Base-by-base conservation (phyloP, 2,329 filamentous ascomycete species). In the Ophiostoma angusticollis region DNA sequence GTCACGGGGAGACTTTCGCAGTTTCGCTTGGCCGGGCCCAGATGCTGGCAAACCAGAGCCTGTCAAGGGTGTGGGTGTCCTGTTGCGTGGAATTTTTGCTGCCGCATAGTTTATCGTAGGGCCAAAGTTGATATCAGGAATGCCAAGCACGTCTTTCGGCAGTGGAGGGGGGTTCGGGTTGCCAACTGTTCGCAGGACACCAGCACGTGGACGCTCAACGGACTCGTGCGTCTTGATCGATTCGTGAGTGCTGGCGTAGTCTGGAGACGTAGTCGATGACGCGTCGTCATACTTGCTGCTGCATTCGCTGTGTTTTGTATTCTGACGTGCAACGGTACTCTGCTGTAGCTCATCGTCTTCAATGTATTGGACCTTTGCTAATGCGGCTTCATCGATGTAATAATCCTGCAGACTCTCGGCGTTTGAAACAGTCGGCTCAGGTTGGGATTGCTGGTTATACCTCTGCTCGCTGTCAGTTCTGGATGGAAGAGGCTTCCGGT, bases 101-200 rank as follows among this genome's bases (percentile, higher is more conserved):
- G 59, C 61, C 24, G 54, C 60, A 41, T 85, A 80, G 43, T 81
- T 79, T 49, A 84, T 62, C 0, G 87, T 94, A 6, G 80, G 84
- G 0, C 89, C 89, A 59, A 95, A 95, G 56, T 95, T 79, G 45
- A 94, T 73, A 5, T 70, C 62, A 1, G 84, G 84, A 44, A 93
- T 76, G 41, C 74, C 68, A 18, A 72, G 65, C 12, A 63, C 54
- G 1, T 54, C 36, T 6, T 34, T n/a, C 18, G 12, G 33, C 6
- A 11, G 32, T 11, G 22, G 4, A 2, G 33, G 27, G 1, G 41
- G 22, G 1, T 30, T n/a, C 5, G 53, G 51, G n/a, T 65, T 64
- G 4, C 84, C 86, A 9, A 87, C 78, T 2, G 81, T 85, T 54
- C 80, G 86, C 54, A 89, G 64, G 6, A 87, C 77, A 35, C 87